phyloP scores from a whole-genome alignment of 129 eudicot genomes.

The Flaveria bidentis region DNA sequence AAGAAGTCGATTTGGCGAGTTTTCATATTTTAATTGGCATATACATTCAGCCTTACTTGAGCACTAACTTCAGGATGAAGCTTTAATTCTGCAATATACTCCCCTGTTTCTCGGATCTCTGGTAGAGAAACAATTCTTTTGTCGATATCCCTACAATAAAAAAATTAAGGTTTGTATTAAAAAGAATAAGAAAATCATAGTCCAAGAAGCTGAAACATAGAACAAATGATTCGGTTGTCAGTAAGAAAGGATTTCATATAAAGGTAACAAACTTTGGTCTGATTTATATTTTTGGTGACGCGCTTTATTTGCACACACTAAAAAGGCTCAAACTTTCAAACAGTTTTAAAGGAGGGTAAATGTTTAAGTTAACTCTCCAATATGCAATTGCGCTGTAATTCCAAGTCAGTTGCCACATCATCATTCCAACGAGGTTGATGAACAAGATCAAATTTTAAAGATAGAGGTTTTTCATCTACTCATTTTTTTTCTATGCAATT shows the following conservation, averaged over 20 bases:
- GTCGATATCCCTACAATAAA: conserved; percentile 81
- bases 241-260: background rate
- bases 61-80: conserved; percentile 96
- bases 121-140: conserved; percentile 81
- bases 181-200: background rate
- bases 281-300: background rate
- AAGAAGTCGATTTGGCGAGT: conserved; percentile 17
- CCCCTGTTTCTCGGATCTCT: conserved; percentile 96
- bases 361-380: background rate
- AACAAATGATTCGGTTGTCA: background rate
- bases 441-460: too few species aligned
- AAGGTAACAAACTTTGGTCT: background rate
- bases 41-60: conserved; percentile 72
- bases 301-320: background rate
- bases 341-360: background rate
- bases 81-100: conserved; percentile 81
- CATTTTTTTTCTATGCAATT: background rate
- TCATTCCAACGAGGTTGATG: background rate
- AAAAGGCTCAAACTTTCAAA: background rate
- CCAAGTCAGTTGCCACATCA: background rate
- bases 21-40: conserved; percentile 56
- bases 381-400: background rate
- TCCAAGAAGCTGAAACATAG: conserved; percentile 7
- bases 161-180: background rate
- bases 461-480: background rate